Evolutionary conservation across 2,329 filamentous ascomycete genomes (phyloP).

Genomic region (Lasiodiplodia sp.): DNA sequence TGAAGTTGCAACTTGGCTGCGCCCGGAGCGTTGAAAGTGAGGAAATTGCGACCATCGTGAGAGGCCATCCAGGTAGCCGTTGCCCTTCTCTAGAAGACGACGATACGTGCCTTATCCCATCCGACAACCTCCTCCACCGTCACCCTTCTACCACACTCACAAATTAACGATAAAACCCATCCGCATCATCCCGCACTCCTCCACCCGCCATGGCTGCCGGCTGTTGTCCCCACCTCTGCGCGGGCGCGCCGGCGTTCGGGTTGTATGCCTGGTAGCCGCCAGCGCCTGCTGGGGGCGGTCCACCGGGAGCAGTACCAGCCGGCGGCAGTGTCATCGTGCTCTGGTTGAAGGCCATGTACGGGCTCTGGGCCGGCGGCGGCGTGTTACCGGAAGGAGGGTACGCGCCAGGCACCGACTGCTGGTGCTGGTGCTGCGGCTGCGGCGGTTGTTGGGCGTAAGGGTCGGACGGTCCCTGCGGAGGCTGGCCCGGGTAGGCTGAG

Average conservation of each 20-base stretch:
- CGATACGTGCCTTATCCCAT: background rate
- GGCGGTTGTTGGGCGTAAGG: constrained; percentile 38
- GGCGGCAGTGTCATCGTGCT: constrained; percentile 38
- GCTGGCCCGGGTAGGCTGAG: constrained; percentile 32
- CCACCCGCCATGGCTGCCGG: constrained; percentile 41
- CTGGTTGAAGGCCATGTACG: constrained; percentile 38
- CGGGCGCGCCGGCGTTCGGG: constrained; percentile 30
- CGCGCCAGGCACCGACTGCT: background rate
- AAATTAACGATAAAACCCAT: constrained; percentile 37
- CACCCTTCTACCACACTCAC: background rate
- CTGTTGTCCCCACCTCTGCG: constrained; percentile 30
- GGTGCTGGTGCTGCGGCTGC: constrained; percentile 40
- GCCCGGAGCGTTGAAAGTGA: background rate
- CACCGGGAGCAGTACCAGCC: constrained; percentile 24
- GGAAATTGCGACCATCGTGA: constrained; percentile 17
- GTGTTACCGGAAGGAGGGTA: constrained; percentile 1
- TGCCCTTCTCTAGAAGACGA: background rate
- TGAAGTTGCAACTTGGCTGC: background rate
- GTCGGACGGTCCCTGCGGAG: constrained; percentile 38
- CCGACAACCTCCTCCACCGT: background rate
- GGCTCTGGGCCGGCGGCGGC: constrained; percentile 28
- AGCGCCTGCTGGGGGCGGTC: background rate
- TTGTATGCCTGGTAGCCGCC: constrained; percentile 43
- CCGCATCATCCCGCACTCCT: constrained; percentile 41
- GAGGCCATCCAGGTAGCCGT: background rate